These are phyloP conservation scores for Dioszegia crocea DNA, from an alignment of 768 basidiomycete genomes.

Conservation along the genomic window DNA sequence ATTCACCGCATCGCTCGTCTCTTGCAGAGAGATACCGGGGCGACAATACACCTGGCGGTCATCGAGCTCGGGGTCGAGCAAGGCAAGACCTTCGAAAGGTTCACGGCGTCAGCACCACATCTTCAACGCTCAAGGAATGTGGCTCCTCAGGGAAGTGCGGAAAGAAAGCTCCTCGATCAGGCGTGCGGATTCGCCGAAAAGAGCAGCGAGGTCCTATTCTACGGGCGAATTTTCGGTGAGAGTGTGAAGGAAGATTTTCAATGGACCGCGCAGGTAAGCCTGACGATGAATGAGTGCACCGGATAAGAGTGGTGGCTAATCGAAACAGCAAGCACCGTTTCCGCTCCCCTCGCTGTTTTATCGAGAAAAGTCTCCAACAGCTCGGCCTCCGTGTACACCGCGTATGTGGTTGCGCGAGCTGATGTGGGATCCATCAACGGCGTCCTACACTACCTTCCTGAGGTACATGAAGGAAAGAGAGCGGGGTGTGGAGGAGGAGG, in stretches of 20 bases:
- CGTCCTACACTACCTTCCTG: too few relatives aligned
- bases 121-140: background rate
- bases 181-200: constrained; percentile 3
- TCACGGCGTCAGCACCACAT: too few relatives aligned
- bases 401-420: too few relatives aligned
- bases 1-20: background rate
- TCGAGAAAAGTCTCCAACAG: too few relatives aligned
- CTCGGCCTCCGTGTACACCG: too few relatives aligned
- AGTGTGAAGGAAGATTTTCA: constrained; percentile 1
- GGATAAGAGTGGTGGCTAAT: too few relatives aligned
- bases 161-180: background rate
- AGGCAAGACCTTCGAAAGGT: background rate
- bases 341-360: background rate
- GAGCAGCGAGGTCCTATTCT: background rate
- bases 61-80: background rate
- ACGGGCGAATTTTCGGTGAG: constrained; percentile 5
- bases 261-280: constrained; percentile 2
- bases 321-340: background rate
- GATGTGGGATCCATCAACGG: too few relatives aligned
- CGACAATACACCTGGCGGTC: background rate
- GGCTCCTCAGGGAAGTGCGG: background rate
- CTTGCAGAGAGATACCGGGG: background rate
- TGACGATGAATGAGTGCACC: too few relatives aligned
- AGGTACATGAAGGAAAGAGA: too few relatives aligned
- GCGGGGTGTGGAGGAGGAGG: too few relatives aligned